phyloP scores from a whole-genome alignment of 805 yeast species.

The Tetrapisispora fleetii region DNA sequence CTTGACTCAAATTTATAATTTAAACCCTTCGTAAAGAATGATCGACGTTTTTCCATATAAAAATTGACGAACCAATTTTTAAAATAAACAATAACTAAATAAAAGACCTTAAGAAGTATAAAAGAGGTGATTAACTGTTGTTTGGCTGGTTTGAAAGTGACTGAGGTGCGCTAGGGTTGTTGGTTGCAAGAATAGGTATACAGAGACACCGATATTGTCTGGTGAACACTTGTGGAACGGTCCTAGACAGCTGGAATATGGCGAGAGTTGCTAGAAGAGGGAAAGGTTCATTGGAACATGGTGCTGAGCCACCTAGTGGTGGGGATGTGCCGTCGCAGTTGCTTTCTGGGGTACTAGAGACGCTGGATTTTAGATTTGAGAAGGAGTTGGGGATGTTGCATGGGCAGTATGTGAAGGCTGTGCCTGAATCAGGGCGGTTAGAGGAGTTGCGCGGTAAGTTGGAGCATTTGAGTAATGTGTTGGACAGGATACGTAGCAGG shows the following conservation, averaged over 20 bases:
- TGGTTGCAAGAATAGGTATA: too few relatives aligned
- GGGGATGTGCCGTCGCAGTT: conserved; percentile 28
- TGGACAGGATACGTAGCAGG: conserved; percentile 8
- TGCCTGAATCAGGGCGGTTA: conserved; percentile 33
- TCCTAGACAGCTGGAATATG: conserved; percentile 9
- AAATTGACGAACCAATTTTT: too few relatives aligned
- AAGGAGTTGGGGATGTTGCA: conserved; percentile 48
- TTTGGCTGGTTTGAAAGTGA: too few relatives aligned
- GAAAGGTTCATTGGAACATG: conserved; percentile 8
- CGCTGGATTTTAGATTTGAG: conserved; percentile 47
- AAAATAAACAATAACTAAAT: too few relatives aligned
- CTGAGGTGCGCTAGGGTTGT: too few relatives aligned
- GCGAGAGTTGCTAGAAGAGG: conserved; percentile 23
- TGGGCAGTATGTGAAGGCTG: conserved; percentile 44
- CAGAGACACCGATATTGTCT: not conserved
- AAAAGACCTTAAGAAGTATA: too few relatives aligned
- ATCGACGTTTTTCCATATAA: too few relatives aligned
- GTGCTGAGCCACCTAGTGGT: not conserved
- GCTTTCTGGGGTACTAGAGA: conserved; percentile 42
- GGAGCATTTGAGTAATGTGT: conserved; percentile 19
- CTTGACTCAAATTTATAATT: too few relatives aligned
- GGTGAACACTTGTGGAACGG: too few relatives aligned
- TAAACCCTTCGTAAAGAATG: too few relatives aligned
- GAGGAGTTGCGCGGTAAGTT: conserved; percentile 34
- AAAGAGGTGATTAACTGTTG: too few relatives aligned